Evolutionary conservation across 192 early-diverging fungal genomes (phyloP).

Genomic region (Diversispora epigaea): DNA sequence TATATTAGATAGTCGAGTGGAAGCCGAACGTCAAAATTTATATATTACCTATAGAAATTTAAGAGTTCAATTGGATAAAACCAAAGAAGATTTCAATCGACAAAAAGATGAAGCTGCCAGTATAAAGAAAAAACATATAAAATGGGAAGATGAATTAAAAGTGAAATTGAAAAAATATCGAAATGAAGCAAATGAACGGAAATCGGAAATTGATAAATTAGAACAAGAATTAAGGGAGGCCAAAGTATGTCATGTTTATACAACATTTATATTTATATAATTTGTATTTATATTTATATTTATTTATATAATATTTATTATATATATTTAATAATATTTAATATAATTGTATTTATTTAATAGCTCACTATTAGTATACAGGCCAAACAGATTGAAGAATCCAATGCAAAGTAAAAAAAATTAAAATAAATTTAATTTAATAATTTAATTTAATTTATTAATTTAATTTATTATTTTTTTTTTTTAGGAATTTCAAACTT

Average conservation of each 20-base stretch:
- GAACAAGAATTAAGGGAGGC: constrained; percentile 43
- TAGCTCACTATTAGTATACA: constrained; percentile 7
- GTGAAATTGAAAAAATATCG: constrained; percentile 48
- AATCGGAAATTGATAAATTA: constrained; percentile 42
- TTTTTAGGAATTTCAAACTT: constrained; percentile 45
- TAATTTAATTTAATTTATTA: neutral
- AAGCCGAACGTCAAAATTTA: constrained; percentile 53
- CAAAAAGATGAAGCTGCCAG: constrained; percentile 46
- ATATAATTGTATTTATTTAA: neutral
- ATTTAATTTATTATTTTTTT: constrained; percentile 1
- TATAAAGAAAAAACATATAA: constrained; percentile 51
- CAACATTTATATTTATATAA: constrained; percentile 36
- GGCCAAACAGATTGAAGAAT: constrained; percentile 6
- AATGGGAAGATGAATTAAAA: constrained; percentile 57
- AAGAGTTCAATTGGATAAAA: constrained; percentile 47
- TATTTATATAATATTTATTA: neutral
- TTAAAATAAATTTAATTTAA: neutral
- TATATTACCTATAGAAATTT: constrained; percentile 53
- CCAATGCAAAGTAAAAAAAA: neutral
- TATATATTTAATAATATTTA: neutral
- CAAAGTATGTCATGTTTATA: constrained; percentile 37
- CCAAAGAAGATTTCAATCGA: constrained; percentile 44
- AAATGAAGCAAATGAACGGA: constrained; percentile 49
- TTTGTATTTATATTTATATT: neutral
- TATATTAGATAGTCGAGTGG: constrained; percentile 53